Evolutionary conservation across 1,284 basidiomycete genomes (phyloP), one percentile per base, ranked within the genome.

Genomic region (Austroboletus rostrupii): DNA sequence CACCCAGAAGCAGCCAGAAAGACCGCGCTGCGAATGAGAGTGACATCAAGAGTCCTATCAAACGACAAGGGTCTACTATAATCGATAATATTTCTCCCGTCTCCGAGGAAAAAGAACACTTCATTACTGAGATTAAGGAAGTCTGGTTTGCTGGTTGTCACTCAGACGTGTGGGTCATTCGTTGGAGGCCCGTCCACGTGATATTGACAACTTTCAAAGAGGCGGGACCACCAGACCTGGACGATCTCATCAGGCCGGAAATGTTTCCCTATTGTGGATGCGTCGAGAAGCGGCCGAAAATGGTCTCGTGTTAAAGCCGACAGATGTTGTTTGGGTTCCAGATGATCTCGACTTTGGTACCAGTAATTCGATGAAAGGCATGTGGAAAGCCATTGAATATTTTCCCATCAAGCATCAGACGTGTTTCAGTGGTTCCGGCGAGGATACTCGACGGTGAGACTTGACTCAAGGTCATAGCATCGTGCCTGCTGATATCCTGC

Each of bases 81-180:
- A 39, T 39, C 4, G 19, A 21, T 20, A 26, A 39, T 14, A 19
- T 23, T 23, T 16, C 38, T 14, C 13, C 20, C 11, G 11, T 39
- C 37, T 20, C 37, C 16, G 21, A 39, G 20, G 12, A 19, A 12
- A 39, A 23, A 20, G 13, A 13, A 23, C 20, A 23, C 10, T 1
- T 14, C 26, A 26, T 46, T 14, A 33, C 41, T 20, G 54, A 55
- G 41, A 47, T 60, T 37, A 65, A 59, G 49, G 64, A 60, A 31
- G 61, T 64, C 11, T 64, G 61, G 62, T 64, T 64, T 46, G 46
- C 61, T 16, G 61, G 62, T 20, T 56, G 50, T 3, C 64, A 65
- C 47, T 65, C 63, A 3, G 63, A 65, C 32, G 61, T 65, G 63
- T 65, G 49, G 12, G 64, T 59, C 9, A 17, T n/a, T 8, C 14